phyloP scores from a whole-genome alignment of 2,329 filamentous ascomycete species.

The Davidsoniella eucalypti region DNA sequence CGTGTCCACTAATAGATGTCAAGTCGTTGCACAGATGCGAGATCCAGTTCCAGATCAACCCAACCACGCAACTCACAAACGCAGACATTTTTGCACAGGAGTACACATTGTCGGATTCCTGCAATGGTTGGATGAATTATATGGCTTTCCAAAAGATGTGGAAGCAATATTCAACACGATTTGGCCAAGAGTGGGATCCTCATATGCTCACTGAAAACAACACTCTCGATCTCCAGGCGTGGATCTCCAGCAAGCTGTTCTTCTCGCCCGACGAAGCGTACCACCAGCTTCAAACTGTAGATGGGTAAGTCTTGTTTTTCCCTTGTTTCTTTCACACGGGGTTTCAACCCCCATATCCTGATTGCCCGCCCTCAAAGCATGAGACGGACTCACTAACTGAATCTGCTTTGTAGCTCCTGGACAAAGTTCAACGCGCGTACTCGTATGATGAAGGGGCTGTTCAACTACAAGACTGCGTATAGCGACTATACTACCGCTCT shows the following conservation, averaged over 20 bases:
- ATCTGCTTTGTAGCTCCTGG: constrained; percentile 28
- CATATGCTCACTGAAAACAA: neutral
- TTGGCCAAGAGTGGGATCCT: neutral
- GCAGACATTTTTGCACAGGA: constrained; percentile 30
- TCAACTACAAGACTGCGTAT: constrained; percentile 50
- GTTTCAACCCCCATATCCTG: too few species aligned
- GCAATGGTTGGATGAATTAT: constrained; percentile 6
- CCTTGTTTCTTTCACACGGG: too few species aligned
- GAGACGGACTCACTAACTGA: constrained; percentile 10
- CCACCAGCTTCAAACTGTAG: constrained; percentile 29
- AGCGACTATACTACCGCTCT: constrained; percentile 41
- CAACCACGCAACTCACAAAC: constrained; percentile 15
- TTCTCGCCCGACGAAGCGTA: constrained; percentile 46
- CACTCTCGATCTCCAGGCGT: constrained; percentile 22
- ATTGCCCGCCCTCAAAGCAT: too few species aligned
- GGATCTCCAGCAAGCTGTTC: constrained; percentile 45
- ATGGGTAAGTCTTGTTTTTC: constrained; percentile 28
- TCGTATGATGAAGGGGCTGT: constrained; percentile 55
- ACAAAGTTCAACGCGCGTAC: constrained; percentile 51
- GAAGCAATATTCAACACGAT: neutral
- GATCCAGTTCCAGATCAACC: constrained; percentile 42
- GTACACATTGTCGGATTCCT: constrained; percentile 22
- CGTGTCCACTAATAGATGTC: constrained; percentile 27
- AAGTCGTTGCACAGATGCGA: constrained; percentile 35
- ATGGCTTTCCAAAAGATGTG: neutral